Conservation (phyloP, 148 eudicot species). For the Silene uniflora region DNA sequence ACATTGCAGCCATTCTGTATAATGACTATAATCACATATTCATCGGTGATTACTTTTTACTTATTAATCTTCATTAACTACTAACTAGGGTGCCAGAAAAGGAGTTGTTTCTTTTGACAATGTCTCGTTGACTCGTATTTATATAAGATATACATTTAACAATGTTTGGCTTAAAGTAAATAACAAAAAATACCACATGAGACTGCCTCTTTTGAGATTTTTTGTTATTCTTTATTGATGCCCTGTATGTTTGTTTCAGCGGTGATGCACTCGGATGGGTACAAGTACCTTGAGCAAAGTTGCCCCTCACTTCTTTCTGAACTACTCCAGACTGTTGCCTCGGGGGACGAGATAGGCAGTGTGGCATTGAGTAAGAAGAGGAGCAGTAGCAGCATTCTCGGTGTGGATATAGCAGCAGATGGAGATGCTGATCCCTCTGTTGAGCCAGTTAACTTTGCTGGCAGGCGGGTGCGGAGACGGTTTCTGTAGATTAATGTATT, state of each 20-base stretch:
- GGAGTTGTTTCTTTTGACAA: not conserved
- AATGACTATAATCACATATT: not conserved
- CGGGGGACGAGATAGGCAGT: slow-evolving; percentile 47
- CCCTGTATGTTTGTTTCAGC: slow-evolving; percentile 21
- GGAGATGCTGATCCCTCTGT: slow-evolving; percentile 26
- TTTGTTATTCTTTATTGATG: not conserved
- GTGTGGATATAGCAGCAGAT: slow-evolving; percentile 53
- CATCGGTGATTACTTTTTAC: not conserved
- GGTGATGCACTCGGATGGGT: slow-evolving; percentile 83
- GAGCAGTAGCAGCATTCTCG: slow-evolving; percentile 76
- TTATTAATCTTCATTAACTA: not conserved
- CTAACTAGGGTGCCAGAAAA: not conserved
- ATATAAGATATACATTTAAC: not conserved
- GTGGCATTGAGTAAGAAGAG: slow-evolving; percentile 46
- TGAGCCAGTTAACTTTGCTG: slow-evolving; percentile 41
- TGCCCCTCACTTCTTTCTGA: slow-evolving; percentile 58
- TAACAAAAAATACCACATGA: not conserved
- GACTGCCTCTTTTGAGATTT: not conserved
- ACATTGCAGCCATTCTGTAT: not conserved
- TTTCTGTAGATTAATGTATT: slow-evolving; percentile 25
- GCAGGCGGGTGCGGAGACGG: slow-evolving; percentile 54
- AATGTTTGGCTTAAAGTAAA: not conserved
- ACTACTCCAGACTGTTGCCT: slow-evolving; percentile 56
- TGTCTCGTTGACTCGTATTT: no score
- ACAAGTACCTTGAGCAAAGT: slow-evolving; percentile 58